Evolutionary conservation across 139 green algal genomes (phyloP).

Genomic region (Auxenochlorella protothecoides): DNA sequence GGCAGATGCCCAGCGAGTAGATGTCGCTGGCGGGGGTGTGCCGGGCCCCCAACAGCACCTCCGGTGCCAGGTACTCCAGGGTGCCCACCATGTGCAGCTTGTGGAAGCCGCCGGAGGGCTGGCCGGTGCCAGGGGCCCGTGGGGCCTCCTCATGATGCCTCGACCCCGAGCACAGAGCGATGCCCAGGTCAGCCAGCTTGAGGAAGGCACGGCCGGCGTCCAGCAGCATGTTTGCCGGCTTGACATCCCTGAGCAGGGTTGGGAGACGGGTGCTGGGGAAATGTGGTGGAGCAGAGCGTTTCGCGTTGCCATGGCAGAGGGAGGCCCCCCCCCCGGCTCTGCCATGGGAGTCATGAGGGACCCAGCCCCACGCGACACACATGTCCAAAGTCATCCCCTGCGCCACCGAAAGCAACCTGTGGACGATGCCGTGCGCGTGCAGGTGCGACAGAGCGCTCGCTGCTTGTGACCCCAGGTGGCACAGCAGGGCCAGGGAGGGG

Average conservation of each 20-base stretch:
- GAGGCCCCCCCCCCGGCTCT: too few species aligned
- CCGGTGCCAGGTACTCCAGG: slow-evolving; percentile 84
- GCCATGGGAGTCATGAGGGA: too few species aligned
- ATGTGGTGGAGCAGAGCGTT: too few species aligned
- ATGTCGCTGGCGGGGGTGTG: slow-evolving; percentile 51
- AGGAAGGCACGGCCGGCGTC: not conserved
- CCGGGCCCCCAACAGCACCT: slow-evolving; percentile 47
- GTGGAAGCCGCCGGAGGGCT: slow-evolving; percentile 67
- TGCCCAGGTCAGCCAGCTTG: slow-evolving; percentile 47
- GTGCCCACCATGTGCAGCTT: slow-evolving; percentile 60
- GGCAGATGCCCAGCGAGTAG: slow-evolving; percentile 61
- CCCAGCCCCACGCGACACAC: not conserved
- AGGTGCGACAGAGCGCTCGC: slow-evolving; percentile 34
- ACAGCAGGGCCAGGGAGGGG: slow-evolving; percentile 21
- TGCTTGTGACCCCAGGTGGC: slow-evolving; percentile 37
- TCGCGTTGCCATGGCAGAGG: too few species aligned
- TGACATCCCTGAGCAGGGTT: slow-evolving; percentile 28
- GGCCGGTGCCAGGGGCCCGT: slow-evolving; percentile 7
- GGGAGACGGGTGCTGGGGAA: too few species aligned
- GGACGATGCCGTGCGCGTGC: slow-evolving; percentile 31
- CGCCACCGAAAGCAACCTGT: not conserved
- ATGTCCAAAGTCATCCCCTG: not conserved
- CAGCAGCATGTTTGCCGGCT: slow-evolving; percentile 45
- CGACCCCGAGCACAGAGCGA: slow-evolving; percentile 17
- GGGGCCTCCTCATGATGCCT: too few species aligned